phyloP scores from a whole-genome alignment of 352 stramenopile species.

The Phytopythium delawarense region DNA sequence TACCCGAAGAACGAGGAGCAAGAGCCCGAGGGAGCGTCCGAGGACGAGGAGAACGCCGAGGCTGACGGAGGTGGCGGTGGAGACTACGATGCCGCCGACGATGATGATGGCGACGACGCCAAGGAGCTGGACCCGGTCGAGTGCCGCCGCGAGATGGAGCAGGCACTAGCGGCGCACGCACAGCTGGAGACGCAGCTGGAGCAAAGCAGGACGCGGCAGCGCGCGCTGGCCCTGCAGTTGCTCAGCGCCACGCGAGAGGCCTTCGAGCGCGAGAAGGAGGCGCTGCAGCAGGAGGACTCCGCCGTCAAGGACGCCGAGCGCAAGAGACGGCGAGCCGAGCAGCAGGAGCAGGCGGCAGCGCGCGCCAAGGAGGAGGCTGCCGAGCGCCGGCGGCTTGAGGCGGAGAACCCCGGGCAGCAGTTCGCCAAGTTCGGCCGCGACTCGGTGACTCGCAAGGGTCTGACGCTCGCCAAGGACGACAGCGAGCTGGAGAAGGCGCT shows the following conservation, averaged over 20 bases:
- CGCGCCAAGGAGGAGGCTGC: conserved; percentile 41
- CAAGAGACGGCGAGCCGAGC: conserved; percentile 33
- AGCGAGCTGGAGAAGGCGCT: conserved; percentile 52
- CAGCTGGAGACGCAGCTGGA: conserved; percentile 31
- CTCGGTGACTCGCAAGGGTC: conserved; percentile 49
- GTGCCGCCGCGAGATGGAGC: conserved; percentile 38
- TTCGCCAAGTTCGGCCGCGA: conserved; percentile 36
- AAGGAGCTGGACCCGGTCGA: conserved; percentile 35
- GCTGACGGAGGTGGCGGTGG: neutral
- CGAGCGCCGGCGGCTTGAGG: conserved; percentile 1
- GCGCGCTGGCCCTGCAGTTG: conserved; percentile 54
- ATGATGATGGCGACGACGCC: conserved; percentile 18
- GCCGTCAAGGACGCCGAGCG: conserved; percentile 41
- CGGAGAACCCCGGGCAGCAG: conserved; percentile 16
- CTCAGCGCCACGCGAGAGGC: conserved; percentile 50
- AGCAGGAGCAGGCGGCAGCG: conserved; percentile 40
- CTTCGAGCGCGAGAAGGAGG: conserved; percentile 53
- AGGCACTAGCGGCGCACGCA: conserved; percentile 23
- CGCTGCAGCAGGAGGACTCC: conserved; percentile 41
- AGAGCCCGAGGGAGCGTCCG: neutral
- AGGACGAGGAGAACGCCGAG: conserved; percentile 3
- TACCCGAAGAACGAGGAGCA: conserved; percentile 15
- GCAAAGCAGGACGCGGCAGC: conserved; percentile 30
- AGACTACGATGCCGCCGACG: conserved; percentile 3
- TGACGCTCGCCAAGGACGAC: conserved; percentile 52